Evolutionary conservation across 306 rosid species (phyloP).

Genomic region (Citrullus colocynthis): DNA sequence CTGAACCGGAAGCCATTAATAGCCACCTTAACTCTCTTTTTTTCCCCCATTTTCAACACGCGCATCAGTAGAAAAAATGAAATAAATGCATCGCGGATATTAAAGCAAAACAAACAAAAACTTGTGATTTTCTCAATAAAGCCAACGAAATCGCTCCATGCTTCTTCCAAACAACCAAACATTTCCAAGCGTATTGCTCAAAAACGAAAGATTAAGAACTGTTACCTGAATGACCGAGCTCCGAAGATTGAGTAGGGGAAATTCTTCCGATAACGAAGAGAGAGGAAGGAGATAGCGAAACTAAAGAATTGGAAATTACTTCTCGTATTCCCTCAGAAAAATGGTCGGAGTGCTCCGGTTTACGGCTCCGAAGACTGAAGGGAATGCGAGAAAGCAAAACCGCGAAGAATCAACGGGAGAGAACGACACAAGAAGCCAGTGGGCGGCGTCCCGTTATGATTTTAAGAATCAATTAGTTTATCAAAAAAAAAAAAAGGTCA

Average conservation of each 20-base stretch:
- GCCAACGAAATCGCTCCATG: background rate
- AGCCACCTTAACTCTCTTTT: background rate
- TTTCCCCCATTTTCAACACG: background rate
- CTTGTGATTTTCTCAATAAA: background rate
- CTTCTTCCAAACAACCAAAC: background rate
- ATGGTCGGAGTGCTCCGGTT: background rate
- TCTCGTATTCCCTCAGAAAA: conserved; percentile 2
- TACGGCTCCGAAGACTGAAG: background rate
- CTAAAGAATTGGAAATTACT: background rate
- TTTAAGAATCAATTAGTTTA: background rate
- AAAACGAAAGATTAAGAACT: background rate
- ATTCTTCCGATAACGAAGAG: background rate
- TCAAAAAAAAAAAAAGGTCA: background rate
- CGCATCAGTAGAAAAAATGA: background rate
- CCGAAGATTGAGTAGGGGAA: background rate
- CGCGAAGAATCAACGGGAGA: background rate
- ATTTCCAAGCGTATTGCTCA: too few relatives aligned
- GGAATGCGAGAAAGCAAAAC: background rate
- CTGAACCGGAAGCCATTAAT: background rate
- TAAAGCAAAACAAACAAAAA: background rate
- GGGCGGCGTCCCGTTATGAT: background rate
- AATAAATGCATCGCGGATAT: background rate
- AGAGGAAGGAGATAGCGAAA: background rate
- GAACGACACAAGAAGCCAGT: background rate
- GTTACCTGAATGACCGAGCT: background rate